Evolutionary conservation across 202 grass and related monocot species (phyloP), one percentile per base, ranked within the genome.

Genomic region (Hordeum pubiflorum): DNA sequence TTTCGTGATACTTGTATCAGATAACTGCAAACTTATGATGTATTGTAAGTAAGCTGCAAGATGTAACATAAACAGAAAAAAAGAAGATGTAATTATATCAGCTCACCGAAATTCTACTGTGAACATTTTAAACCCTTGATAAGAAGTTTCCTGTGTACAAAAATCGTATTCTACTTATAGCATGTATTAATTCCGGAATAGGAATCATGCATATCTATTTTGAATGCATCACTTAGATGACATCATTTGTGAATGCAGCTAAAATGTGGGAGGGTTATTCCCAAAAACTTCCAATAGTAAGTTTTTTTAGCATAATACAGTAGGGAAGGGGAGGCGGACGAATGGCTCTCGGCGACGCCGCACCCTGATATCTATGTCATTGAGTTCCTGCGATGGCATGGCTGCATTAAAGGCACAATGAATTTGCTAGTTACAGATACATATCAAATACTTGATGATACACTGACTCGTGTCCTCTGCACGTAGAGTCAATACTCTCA

Each of bases 21-120:
- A 37, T 78, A 65, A 52, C 20, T 52, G 32, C 18, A 65, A 74
- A 74, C 37, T 18, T 66, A 10, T 34, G 44, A 66, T 81, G 60
- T 10, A 75, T 14, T 14, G 36, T 82, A 80, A 75, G 36, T 77
- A 82, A 71, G 63, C 31, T 87, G 40, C 32, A 78, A 76, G 15
- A 72, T 21, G 36, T n/a, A 65, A 68, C 3, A 9, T 20, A 32
- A 66, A 72, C 37, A 32, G 24, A 32, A 52, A 72, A 15, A 52
- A 50, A 72, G 0, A 72, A 31, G 48, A 52, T 73, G 69, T 33
- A 52, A 79, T 73, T 34, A 58, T 74, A 65, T 37, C 40, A 80
- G 54, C 27, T 74, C 22, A 32, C 24, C 76, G 24, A 21, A 69
- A 39, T 27, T 80, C 36, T 77, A 69, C 66, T 0, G 1, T 41